Evolutionary conservation across 2,329 filamentous ascomycete genomes (phyloP), one percentile per base, ranked within the genome.

Genomic region (Ophiostoma sp.): DNA sequence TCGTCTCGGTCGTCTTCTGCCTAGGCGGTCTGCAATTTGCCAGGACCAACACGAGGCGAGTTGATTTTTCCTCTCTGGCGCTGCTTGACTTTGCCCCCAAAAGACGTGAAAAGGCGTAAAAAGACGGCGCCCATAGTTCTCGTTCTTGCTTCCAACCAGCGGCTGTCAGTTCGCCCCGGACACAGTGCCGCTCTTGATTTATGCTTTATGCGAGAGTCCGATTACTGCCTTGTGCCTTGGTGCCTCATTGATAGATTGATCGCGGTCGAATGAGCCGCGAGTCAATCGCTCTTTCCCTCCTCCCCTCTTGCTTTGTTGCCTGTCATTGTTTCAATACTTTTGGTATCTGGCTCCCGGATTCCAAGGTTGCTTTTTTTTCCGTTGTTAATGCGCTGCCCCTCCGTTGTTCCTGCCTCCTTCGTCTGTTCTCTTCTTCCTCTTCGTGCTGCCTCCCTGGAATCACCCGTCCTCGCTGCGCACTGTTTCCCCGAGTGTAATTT

Each of bases 1-100:
- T 7, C 55, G 22, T 63, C 69, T 45, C 64, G 22, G 39, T 66
- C 42, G 12, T 70, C n/a, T 59, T 70, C 55, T 70, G 68, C n/a
- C 52, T 31, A 59, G 42, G 70, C 70, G 70, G 70, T 66, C 59
- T 66, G 70, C 33, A 72, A 72, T 66, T 57, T 66, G 48, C 45
- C 59, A 55, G 31, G 28, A 33, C 50, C 31, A 28, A 39, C 48
- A 31, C 48, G 52, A n/a, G 9, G 17, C 33, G 50, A 48, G 52
- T 42, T 50, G 17, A 64, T 33, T 61, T 55, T 57, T 57, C n/a
- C 59, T 12, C 2, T 55, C 31, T 55, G 11, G 52, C 22, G 31
- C 57, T 36, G 22, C 9, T 15, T 36, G 57, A n/a, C 17, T 36
- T 11, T 42, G 33, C 33, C 36, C 61, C 61, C 36, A 64, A 42